phyloP scores from a whole-genome alignment of 2,329 filamentous ascomycete genomes.

The Apiospora saccharicola region DNA sequence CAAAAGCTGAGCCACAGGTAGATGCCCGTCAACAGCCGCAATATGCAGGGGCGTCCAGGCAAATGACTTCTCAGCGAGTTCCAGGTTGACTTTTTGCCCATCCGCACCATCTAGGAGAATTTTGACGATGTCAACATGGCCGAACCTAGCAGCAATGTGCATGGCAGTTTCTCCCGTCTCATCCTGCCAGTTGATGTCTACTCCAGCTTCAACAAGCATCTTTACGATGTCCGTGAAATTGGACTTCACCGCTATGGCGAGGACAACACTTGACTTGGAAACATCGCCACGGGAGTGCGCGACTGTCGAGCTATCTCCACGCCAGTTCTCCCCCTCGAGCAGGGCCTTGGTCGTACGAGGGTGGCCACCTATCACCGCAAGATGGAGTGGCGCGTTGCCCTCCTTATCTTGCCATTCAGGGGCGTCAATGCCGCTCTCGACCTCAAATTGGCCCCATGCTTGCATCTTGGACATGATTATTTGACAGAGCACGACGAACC shows the following conservation, averaged over 20 bases:
- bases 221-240: constrained; percentile 87
- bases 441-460: constrained; percentile 85
- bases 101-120: constrained; percentile 75
- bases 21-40: constrained; percentile 86
- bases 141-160: constrained; percentile 89
- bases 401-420: constrained; percentile 91
- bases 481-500: constrained; percentile 89
- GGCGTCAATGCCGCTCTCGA: constrained; percentile 85
- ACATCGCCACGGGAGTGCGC: constrained; percentile 72
- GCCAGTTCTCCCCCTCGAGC: constrained; percentile 81
- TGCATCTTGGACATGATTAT: constrained; percentile 89
- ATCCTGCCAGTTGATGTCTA: constrained; percentile 94
- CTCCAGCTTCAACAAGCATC: constrained; percentile 86
- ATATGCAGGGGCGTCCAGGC: constrained; percentile 96
- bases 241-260: constrained; percentile 86
- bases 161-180: constrained; percentile 89
- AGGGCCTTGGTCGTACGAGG: constrained; percentile 83
- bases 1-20: constrained; percentile 77
- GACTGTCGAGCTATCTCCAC: constrained; percentile 68
- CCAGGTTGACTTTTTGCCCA: constrained; percentile 76
- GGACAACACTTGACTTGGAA: constrained; percentile 84
- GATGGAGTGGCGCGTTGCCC: constrained; percentile 87
- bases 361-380: constrained; percentile 92
- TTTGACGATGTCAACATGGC: constrained; percentile 80
- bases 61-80: constrained; percentile 83